Percentiles rank a stretch among this genome's conserved stretches.
Evolutionary conservation across 805 yeast species (phyloP).

Genomic region (Ogataea philodendri): DNA sequence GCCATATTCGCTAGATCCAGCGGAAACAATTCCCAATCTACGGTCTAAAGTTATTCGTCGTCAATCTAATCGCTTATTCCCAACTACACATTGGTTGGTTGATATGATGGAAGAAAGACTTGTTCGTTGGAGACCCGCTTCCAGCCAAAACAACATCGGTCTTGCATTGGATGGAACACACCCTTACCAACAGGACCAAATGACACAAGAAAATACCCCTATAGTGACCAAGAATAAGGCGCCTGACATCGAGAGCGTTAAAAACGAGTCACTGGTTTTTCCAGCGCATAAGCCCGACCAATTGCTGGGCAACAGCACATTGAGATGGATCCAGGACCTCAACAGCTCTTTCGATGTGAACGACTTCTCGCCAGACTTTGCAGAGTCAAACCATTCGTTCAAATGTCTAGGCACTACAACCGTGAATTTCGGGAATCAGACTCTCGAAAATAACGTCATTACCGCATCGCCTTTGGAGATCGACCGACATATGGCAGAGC

Average conservation of each 20-base stretch:
- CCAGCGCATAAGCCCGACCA: constrained; percentile 6
- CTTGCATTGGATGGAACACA: constrained; percentile 35
- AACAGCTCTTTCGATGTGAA: constrained; percentile 18
- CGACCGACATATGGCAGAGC: constrained; percentile 17
- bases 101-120: constrained; percentile 38
- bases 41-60: constrained; percentile 29
- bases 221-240: constrained; percentile 1
- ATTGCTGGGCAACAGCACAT: constrained; percentile 16
- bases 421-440: constrained; percentile 1
- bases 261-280: constrained; percentile 2
- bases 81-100: constrained; percentile 25
- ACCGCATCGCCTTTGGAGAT: constrained; percentile 19
- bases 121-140: constrained; percentile 36
- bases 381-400: constrained; percentile 21
- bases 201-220: background rate
- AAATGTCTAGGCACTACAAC: constrained; percentile 13
- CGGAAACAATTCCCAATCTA: constrained; percentile 21
- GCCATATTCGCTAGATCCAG: constrained; percentile 15
- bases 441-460: background rate
- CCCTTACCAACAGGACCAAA: constrained; percentile 25
- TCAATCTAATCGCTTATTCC: constrained; percentile 32
- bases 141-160: constrained; percentile 27
- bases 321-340: constrained; percentile 18
- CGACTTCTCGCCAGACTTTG: constrained; percentile 14
- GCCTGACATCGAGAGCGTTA: constrained; percentile 7